These are phyloP conservation scores for Brassica juncea DNA, from an alignment of 345 rosid species.

Conservation along the genomic window DNA sequence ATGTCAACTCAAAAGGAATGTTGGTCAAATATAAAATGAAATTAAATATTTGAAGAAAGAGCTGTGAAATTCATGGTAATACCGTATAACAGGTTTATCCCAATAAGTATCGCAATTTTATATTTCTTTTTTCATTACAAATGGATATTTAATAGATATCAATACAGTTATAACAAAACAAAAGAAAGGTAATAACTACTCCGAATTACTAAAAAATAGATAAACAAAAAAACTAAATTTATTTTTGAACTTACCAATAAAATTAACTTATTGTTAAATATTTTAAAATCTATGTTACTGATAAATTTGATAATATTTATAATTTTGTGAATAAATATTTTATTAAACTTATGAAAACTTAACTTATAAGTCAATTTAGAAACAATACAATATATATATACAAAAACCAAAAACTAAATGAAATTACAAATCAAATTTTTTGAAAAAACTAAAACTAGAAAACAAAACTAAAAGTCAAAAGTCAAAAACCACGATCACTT, in stretches of 20 bases:
- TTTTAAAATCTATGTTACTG: not conserved
- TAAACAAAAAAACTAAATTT: too few relatives aligned
- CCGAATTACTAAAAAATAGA: not conserved
- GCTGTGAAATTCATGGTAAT: slow-evolving; percentile 12
- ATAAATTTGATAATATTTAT: not conserved
- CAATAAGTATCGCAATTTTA: not conserved
- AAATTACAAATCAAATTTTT: not conserved
- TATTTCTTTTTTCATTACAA: not conserved
- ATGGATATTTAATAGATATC: not conserved
- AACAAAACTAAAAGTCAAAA: not conserved
- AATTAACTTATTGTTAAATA: not conserved
- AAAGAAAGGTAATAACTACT: not conserved
- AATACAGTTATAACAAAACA: not conserved
- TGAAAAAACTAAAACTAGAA: not conserved
- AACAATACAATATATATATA: not conserved
- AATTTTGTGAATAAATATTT: not conserved
- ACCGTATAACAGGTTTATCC: not conserved
- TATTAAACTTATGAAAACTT: not conserved
- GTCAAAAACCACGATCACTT: not conserved
- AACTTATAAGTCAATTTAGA: not conserved
- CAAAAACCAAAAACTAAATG: not conserved
- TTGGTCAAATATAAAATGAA: slow-evolving; percentile 8
- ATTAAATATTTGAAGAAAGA: slow-evolving; percentile 6
- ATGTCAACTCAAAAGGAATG: slow-evolving; percentile 27
- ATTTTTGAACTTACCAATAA: not conserved